phyloP scores from a whole-genome alignment of 352 stramenopile species.

The Pythium myriotylum region DNA sequence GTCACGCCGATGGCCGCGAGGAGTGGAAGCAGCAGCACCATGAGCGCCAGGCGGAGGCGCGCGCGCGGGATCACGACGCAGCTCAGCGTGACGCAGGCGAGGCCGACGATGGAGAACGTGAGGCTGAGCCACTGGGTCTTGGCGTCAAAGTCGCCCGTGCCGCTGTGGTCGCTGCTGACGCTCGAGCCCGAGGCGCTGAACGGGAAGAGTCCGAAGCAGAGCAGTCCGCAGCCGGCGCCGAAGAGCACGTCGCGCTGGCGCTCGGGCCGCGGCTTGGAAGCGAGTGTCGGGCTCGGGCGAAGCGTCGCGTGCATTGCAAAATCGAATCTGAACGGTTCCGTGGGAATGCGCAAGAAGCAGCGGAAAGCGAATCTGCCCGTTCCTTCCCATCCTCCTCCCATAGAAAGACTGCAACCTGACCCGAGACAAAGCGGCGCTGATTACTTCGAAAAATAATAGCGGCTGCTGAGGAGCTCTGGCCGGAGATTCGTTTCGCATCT shows the following conservation, averaged over 20 bases:
- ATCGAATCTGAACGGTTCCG: neutral
- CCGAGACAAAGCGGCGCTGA: neutral
- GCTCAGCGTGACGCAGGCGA: conserved; percentile 27
- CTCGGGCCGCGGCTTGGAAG: conserved; percentile 1
- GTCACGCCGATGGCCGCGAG: neutral
- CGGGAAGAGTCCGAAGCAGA: conserved; percentile 35
- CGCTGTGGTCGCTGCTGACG: neutral
- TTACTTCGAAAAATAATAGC: neutral
- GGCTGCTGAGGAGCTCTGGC: too few species aligned
- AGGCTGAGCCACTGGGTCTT: conserved; percentile 17
- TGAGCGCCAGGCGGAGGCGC: conserved; percentile 16
- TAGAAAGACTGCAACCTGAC: neutral
- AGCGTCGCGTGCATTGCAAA: too few species aligned
- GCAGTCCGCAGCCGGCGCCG: conserved; percentile 29
- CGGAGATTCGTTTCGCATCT: conserved; percentile 1
- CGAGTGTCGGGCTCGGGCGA: too few species aligned
- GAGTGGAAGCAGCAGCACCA: conserved; percentile 12
- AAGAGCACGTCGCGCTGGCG: conserved; percentile 36
- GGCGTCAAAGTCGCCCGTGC: conserved; percentile 21
- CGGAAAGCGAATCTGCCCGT: neutral
- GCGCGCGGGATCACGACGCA: conserved; percentile 27
- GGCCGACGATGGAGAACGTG: conserved; percentile 22
- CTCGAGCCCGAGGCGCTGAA: conserved; percentile 23
- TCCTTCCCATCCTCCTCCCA: neutral
- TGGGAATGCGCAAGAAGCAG: too few species aligned